Base-by-base conservation (phyloP, 208 protist species). In the Trypanosoma grayi region DNA sequence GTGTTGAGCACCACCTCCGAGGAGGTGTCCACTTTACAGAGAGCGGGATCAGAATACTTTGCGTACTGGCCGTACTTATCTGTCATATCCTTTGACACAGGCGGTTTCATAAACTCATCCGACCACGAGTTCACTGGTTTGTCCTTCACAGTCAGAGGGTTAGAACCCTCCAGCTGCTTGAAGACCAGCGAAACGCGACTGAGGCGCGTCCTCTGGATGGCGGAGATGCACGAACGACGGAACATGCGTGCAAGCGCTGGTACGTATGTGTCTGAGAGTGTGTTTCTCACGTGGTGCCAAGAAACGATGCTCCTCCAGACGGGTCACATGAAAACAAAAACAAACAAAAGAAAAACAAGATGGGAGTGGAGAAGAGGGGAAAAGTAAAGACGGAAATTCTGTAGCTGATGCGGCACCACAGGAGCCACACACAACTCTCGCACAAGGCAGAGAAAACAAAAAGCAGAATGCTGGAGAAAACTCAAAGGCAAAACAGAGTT, bases 1-100 rank as follows among this genome's bases (percentile, higher is more conserved):
- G 84, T 90, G 85, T 96, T 96, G 27, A 94, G 81, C 48, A 90
- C 81, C n/a, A 96, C 90, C 56, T 92, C 87, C 55, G 87, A 77
- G 20, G 77, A 84, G 13, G 73, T 85, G 57, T 96, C 83, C 31
- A 92, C 85, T 36, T 80, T 69, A 63, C 75, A 82, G 40, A 93
- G 70, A 10, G 84, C 84, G 36, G 87, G 87, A 64, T 92, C 82
- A 31, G 83, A 86, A 79, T 93, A 90, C 68, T 92, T 90, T 57
- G 86, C 90, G 60, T 90, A 90, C 47, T 68, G 82, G 30, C 90
- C 90, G 75, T 93, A 82, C 75, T 92, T 90, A 41, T 50, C 63
- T 22, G 50, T 58, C 85, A 93, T 92, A 64, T 90, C 82, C 27
- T 71, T 65, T 30, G 76, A 88, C n/a, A 73, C 57, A 9, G 82